Evolutionary conservation across 352 stramenopile species (phyloP).

Genomic region (Phytophthora podocarpi): DNA sequence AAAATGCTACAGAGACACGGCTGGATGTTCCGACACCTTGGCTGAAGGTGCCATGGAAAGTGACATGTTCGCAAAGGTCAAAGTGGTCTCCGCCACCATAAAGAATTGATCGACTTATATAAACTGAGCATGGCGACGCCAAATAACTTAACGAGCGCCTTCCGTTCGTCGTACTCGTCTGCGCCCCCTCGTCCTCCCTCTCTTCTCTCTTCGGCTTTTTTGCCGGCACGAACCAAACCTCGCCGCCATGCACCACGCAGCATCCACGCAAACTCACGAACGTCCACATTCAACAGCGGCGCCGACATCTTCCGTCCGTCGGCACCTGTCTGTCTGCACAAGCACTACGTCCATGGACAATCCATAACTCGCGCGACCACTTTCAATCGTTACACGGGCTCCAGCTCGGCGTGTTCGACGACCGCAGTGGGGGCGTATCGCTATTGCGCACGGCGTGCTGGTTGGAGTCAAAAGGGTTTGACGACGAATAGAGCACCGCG

Average conservation of each 20-base stretch:
- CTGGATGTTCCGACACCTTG: slow-evolving; percentile 8
- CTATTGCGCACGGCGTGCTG: slow-evolving; percentile 14
- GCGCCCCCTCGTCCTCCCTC: slow-evolving; percentile 17
- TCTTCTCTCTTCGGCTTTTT: slow-evolving; percentile 3
- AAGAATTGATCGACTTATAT: slow-evolving; percentile 32
- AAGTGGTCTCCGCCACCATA: slow-evolving; percentile 1
- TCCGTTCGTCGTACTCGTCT: slow-evolving; percentile 36
- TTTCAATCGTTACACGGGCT: slow-evolving; percentile 37
- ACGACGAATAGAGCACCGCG: slow-evolving; percentile 27
- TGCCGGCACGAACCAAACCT: slow-evolving; percentile 13
- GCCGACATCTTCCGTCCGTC: not conserved
- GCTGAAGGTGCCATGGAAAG: not conserved
- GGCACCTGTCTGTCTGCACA: slow-evolving; percentile 14
- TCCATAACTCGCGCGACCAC: not conserved
- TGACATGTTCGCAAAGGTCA: not conserved
- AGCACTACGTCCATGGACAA: slow-evolving; percentile 20
- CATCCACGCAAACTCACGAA: slow-evolving; percentile 29
- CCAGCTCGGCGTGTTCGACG: slow-evolving; percentile 30
- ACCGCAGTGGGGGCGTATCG: slow-evolving; percentile 16
- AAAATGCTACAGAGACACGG: slow-evolving; percentile 23
- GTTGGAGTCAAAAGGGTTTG: slow-evolving; percentile 8
- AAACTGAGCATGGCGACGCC: slow-evolving; percentile 31
- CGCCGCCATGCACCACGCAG: slow-evolving; percentile 21
- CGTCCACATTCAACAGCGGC: slow-evolving; percentile 13
- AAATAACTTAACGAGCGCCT: slow-evolving; percentile 62